Conservation (phyloP, 495 filamentous ascomycete genomes). For the Echria macrotheca region DNA sequence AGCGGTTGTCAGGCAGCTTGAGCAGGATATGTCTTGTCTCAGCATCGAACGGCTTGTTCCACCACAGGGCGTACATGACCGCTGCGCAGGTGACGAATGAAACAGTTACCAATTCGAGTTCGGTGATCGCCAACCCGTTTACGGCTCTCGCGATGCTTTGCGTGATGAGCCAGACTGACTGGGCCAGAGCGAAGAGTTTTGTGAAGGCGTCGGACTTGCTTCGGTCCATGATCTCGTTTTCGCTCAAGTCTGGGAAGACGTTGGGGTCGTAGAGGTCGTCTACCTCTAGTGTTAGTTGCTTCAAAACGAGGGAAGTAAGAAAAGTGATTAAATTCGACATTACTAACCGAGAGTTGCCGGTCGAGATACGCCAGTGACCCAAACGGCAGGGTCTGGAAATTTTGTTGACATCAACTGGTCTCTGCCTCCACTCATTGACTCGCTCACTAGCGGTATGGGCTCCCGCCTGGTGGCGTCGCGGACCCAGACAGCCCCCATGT, state of each 20-base stretch:
- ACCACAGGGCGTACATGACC: constrained; percentile 35
- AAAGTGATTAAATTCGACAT: too few relatives aligned
- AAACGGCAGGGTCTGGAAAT: too few relatives aligned
- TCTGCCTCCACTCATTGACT: neutral
- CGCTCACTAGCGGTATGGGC: neutral
- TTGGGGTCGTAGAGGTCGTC: neutral
- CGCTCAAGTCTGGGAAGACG: neutral
- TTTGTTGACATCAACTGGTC: too few relatives aligned
- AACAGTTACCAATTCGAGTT: constrained; percentile 34
- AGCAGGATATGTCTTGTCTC: too few relatives aligned
- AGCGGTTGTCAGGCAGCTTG: too few relatives aligned
- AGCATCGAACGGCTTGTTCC: constrained; percentile 32
- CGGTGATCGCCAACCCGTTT: constrained; percentile 22
- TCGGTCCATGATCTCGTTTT: constrained; percentile 24
- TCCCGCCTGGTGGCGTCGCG: neutral
- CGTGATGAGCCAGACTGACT: constrained; percentile 35
- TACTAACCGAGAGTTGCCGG: too few relatives aligned
- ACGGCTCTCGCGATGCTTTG: constrained; percentile 25
- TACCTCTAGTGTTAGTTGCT: neutral
- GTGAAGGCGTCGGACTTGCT: constrained; percentile 27
- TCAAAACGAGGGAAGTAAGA: neutral
- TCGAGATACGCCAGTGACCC: too few relatives aligned
- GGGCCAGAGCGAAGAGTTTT: constrained; percentile 31
- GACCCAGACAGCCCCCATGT: constrained; percentile 11
- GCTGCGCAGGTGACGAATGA: constrained; percentile 31